Evolutionary conservation across 441 rosid species (phyloP).

Genomic region (Pelargonium citronellum): DNA sequence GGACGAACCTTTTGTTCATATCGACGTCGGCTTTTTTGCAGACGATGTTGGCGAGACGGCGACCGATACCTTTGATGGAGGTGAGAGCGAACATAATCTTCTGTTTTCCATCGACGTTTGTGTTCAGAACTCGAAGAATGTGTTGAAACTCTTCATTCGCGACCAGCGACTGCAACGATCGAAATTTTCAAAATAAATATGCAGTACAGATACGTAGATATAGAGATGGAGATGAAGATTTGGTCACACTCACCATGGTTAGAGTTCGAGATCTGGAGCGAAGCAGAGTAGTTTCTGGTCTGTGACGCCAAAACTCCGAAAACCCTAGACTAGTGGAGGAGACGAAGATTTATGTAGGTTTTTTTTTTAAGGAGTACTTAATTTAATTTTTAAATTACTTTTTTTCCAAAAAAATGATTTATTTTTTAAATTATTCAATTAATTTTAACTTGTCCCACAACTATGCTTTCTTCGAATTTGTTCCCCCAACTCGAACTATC

Average conservation of each 20-base stretch:
- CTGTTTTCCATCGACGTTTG: constrained; percentile 21
- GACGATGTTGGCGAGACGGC: constrained; percentile 28
- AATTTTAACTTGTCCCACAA: too few relatives aligned
- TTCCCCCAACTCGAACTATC: too few relatives aligned
- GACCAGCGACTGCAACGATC: constrained; percentile 21
- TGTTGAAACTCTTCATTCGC: constrained; percentile 30
- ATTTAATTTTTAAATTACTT: too few relatives aligned
- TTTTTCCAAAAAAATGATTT: too few relatives aligned
- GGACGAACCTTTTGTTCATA: constrained; percentile 27
- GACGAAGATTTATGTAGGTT: neutral
- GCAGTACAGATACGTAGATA: neutral
- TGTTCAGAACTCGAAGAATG: constrained; percentile 26
- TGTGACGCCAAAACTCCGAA: neutral
- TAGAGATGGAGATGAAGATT: neutral
- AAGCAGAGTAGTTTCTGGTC: neutral
- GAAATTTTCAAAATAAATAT: neutral
- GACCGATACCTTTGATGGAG: constrained; percentile 30
- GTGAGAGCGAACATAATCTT: constrained; percentile 31
- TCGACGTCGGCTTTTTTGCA: constrained; percentile 33
- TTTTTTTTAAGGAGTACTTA: too few relatives aligned
- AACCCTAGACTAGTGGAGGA: neutral
- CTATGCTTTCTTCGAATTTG: too few relatives aligned
- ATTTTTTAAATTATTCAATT: too few relatives aligned
- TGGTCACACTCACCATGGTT: neutral
- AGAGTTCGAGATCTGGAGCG: neutral